Base-by-base conservation (phyloP, 208 protist genomes). In the Leishmania tropica region DNA sequence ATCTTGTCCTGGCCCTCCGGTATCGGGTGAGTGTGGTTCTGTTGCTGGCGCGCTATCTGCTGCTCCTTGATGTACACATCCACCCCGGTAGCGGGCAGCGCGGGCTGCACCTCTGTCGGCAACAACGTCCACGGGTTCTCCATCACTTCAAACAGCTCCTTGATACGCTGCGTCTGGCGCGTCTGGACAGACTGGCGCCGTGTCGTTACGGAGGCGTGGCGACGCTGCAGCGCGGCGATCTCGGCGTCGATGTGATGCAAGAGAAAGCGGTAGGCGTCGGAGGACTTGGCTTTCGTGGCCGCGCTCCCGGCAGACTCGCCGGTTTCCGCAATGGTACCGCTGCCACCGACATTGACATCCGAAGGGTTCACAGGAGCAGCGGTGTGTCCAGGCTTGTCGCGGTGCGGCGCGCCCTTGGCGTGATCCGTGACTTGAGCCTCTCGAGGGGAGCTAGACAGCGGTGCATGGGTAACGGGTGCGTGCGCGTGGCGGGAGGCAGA, bases 31-130 rank as follows among this genome's bases (percentile, higher is more conserved):
- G 60, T 19, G 24, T 35, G 76, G 53, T 35, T 62, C 24, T 83
- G 80, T n/a, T 76, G 72, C 42, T 83, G 79, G 48, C 78, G 79
- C 51, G 85, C 70, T 0, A 85, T 35, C 64, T 87, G 86, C 65
- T 92, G 77, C 78, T 96, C 92, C 83, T 96, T 96, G 67, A 92
- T 83, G 87, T 93, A 96, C 58, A 96, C 92, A 45, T 96, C 92
- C 5, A 94, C 76, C 28, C 87, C 90, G 11, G 87, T 94, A 24
- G 89, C 89, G 8, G 92, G 92, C 8, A 96, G 88, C 13, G 91
- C 86, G 4, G 90, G 90, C 48, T 83, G 81, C 37, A 89, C 81
- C 45, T 85, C 87, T 11, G 83, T 81, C 73, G 81, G 84, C 72
- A 96, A 78, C 80, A 96, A 83, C 81, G 91, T 79, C 92, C 92